Evolutionary conservation across 352 stramenopile genomes (phyloP).

Genomic region (Globisporangium carolinianum): DNA sequence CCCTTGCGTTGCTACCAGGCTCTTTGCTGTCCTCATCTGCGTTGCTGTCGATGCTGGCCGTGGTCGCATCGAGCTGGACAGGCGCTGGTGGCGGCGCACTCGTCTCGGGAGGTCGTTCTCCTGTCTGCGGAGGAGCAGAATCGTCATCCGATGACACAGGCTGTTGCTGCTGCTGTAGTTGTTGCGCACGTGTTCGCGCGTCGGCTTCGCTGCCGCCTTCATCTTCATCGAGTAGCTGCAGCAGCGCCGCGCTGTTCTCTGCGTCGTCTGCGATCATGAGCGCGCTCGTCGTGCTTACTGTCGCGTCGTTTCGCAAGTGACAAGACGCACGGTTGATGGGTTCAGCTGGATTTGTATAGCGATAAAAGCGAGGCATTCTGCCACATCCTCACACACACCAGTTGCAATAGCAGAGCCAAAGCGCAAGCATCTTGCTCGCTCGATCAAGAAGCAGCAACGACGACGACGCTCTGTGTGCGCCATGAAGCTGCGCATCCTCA

Average conservation of each 20-base stretch:
- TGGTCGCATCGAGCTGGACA: no score
- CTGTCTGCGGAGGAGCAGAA: no score
- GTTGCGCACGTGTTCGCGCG: neutral
- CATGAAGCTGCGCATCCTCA: conserved; percentile 60
- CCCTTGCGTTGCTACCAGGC: no score
- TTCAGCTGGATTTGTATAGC: no score
- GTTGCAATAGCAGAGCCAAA: neutral
- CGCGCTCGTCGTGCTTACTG: neutral
- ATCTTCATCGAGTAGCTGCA: neutral
- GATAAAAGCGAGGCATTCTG: neutral
- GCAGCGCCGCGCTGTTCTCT: neutral
- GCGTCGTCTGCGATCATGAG: neutral
- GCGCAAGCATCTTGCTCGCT: neutral
- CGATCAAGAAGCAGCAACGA: neutral
- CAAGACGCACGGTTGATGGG: no score
- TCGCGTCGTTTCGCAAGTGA: neutral
- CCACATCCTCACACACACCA: neutral
- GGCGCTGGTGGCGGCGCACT: no score
- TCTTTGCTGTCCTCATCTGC: no score
- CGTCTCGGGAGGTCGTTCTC: no score
- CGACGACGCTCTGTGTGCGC: neutral
- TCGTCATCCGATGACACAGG: neutral
- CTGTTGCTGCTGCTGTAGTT: no score
- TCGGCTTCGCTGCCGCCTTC: neutral
- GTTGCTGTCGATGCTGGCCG: no score